Percentiles rank a stretch among this genome's conserved stretches.
phyloP scores from a whole-genome alignment of 345 rosid species.

The Angophora floribunda region DNA sequence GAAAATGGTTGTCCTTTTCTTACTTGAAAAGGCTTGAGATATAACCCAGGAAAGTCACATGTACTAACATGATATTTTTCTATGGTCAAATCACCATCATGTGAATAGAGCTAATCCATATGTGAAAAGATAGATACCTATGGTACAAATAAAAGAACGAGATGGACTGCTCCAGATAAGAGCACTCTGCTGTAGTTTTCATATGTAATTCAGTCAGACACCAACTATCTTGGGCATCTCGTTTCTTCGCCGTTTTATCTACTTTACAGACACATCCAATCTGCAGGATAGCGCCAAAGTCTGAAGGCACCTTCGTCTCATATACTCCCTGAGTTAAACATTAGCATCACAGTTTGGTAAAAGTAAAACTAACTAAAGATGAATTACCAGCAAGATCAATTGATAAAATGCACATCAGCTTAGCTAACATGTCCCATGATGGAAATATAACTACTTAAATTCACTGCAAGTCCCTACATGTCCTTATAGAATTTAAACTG shows the following conservation, averaged over 20 bases:
- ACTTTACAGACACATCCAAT: slow-evolving; percentile 93
- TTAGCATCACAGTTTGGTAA: not conserved
- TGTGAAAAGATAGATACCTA: slow-evolving; percentile 31
- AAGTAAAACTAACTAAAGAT: not conserved
- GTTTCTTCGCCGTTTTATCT: slow-evolving; percentile 56
- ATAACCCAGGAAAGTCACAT: not conserved
- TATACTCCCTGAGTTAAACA: slow-evolving; percentile 70
- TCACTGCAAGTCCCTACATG: not conserved
- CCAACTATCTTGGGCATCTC: slow-evolving; percentile 78
- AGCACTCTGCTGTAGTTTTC: slow-evolving; percentile 89
- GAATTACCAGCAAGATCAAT: not conserved
- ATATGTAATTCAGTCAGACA: slow-evolving; percentile 66
- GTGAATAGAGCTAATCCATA: not conserved
- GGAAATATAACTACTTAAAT: not conserved
- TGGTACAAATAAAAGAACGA: slow-evolving; percentile 80
- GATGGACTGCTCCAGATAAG: slow-evolving; percentile 68
- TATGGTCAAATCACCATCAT: not conserved
- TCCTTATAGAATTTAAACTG: not conserved
- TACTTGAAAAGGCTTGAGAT: not conserved
- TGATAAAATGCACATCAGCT: not conserved
- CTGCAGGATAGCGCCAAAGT: slow-evolving; percentile 71
- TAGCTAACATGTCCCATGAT: not conserved
- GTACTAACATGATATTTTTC: not conserved
- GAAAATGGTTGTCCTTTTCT: not conserved
- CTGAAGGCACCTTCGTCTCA: slow-evolving; percentile 72